Percentiles rank a stretch among this genome's conserved stretches.
phyloP scores from a whole-genome alignment of 1,284 basidiomycete species.

The Xanthoconium separans region DNA sequence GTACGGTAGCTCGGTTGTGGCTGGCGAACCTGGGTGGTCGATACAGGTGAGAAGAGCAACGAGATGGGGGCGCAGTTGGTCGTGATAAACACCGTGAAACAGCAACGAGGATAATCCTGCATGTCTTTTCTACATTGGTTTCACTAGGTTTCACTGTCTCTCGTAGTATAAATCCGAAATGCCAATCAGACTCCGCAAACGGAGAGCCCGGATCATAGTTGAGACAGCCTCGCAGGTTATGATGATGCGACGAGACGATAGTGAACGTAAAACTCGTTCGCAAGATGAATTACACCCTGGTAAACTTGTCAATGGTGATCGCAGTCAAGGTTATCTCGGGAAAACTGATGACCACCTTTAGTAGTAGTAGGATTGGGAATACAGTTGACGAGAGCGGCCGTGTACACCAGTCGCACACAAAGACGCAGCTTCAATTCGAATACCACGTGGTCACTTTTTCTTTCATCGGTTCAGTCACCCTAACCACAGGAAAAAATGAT shows the following conservation, averaged over 20 bases:
- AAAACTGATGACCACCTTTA: constrained; percentile 4
- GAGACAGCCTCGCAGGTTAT: constrained; percentile 18
- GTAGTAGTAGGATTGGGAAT: constrained; percentile 5
- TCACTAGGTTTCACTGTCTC: neutral
- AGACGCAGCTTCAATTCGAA: constrained; percentile 3
- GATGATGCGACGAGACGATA: constrained; percentile 11
- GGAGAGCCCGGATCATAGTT: constrained; percentile 19
- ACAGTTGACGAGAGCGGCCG: constrained; percentile 1
- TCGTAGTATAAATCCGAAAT: constrained; percentile 21
- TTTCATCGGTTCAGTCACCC: constrained; percentile 1
- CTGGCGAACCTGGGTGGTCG: neutral
- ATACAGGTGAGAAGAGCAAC: constrained; percentile 6
- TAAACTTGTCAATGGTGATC: constrained; percentile 2
- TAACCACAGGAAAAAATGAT: constrained; percentile 3
- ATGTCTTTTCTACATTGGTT: constrained; percentile 9
- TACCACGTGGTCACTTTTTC: constrained; percentile 1
- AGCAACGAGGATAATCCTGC: constrained; percentile 14
- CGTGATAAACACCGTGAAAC: constrained; percentile 24
- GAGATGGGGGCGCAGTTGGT: constrained; percentile 22
- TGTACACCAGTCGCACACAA: constrained; percentile 9
- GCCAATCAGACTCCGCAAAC: constrained; percentile 7
- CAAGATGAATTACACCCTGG: constrained; percentile 15
- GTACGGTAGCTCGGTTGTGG: constrained; percentile 7
- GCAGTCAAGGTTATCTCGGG: constrained; percentile 7
- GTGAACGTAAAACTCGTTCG: constrained; percentile 13